Conservation (phyloP, 306 rosid species). For the Cicer chorassanicum region DNA sequence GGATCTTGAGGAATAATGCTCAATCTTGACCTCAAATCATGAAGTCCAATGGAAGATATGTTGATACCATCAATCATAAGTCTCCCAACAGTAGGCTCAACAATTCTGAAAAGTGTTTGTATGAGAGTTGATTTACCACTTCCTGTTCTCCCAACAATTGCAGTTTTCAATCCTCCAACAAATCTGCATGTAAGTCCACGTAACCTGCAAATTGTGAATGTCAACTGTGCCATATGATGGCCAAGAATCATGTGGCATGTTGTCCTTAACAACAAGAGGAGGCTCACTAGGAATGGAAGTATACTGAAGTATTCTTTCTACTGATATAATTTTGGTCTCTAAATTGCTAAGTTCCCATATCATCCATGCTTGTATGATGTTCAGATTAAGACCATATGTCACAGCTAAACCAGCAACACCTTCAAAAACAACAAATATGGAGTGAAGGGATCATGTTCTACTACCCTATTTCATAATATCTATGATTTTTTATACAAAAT, state of each 20-base stretch:
- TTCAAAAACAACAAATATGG: constrained; percentile 22
- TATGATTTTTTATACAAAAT: too few species aligned
- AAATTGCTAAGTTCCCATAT: neutral
- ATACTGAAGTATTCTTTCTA: constrained; percentile 14
- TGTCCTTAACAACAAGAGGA: constrained; percentile 48
- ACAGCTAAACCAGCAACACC: neutral
- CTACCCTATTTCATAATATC: neutral
- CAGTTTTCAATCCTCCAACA: neutral
- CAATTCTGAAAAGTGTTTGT: neutral
- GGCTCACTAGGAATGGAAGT: neutral
- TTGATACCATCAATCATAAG: neutral
- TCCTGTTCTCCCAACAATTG: constrained; percentile 6
- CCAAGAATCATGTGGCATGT: constrained; percentile 57
- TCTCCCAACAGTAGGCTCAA: neutral
- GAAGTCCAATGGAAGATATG: neutral
- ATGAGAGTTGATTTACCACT: constrained; percentile 3
- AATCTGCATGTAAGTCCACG: neutral
- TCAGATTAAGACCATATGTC: constrained; percentile 3
- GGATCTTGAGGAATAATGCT: constrained; percentile 22
- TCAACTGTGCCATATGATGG: constrained; percentile 64
- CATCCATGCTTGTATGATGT: neutral
- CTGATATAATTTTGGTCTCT: constrained; percentile 8
- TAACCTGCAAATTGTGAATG: constrained; percentile 29
- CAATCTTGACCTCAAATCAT: constrained; percentile 6
- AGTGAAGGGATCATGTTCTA: neutral